These are phyloP conservation scores for Glutinoglossum americanum DNA, from an alignment of 495 filamentous ascomycete genomes.

Conservation along the genomic window DNA sequence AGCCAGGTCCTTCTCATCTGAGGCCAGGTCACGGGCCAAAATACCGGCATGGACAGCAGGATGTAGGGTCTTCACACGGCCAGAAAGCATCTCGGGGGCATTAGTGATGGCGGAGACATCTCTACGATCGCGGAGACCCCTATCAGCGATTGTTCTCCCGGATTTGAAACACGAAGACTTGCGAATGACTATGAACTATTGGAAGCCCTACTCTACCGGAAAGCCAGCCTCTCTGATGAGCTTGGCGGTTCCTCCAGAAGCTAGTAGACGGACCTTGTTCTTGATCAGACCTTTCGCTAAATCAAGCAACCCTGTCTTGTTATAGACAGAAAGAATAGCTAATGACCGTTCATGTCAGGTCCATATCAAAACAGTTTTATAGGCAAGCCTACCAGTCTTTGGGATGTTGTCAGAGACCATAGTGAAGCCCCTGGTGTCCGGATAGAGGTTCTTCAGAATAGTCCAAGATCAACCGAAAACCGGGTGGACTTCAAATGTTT, in stretches of 20 bases:
- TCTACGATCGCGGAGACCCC: constrained; percentile 20
- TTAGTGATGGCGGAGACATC: constrained; percentile 95
- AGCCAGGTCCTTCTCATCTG: constrained; percentile 88
- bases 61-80: constrained; percentile 92
- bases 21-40: constrained; percentile 73
- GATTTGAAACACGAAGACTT: neutral
- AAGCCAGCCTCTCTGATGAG: constrained; percentile 92
- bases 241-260: constrained; percentile 80
- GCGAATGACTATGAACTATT: neutral
- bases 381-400: neutral
- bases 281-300: constrained; percentile 84
- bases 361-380: neutral
- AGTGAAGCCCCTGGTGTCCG: neutral
- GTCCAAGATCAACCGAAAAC: neutral
- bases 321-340: constrained; percentile 94
- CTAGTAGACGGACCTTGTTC: constrained; percentile 77
- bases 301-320: constrained; percentile 94
- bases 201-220: constrained; percentile 53
- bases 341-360: neutral
- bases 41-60: constrained; percentile 88
- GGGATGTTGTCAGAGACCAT: neutral
- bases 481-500: too few relatives aligned
- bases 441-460: neutral
- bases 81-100: constrained; percentile 93
- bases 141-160: neutral